phyloP scores from a whole-genome alignment of 2,329 filamentous ascomycete genomes.

The Dactylellina drechsleri region DNA sequence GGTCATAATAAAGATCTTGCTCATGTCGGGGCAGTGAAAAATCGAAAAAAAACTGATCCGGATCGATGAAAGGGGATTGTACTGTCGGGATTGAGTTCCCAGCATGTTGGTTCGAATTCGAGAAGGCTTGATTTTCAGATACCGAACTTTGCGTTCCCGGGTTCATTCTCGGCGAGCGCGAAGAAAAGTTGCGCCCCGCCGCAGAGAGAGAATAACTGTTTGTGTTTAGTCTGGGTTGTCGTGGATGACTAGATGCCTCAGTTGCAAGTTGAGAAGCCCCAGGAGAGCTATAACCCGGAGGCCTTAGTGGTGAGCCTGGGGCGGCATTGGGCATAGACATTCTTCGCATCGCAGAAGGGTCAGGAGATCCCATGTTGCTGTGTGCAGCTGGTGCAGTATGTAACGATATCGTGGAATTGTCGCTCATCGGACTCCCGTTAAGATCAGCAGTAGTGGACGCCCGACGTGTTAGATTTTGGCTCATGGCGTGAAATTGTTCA shows the following conservation, averaged over 20 bases:
- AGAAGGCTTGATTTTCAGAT: no score
- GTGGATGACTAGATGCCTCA: neutral
- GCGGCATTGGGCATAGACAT: conserved; percentile 7
- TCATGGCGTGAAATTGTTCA: conserved; percentile 29
- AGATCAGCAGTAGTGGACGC: neutral
- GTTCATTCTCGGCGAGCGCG: no score
- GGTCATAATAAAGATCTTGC: conserved; percentile 18
- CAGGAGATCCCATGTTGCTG: neutral
- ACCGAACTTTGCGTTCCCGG: no score
- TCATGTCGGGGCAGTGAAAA: conserved; percentile 25
- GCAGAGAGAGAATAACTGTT: neutral
- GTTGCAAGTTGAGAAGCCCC: neutral
- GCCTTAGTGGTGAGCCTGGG: conserved; percentile 1
- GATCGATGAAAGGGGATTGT: neutral
- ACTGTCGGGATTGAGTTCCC: neutral
- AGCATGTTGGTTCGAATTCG: no score
- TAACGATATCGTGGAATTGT: neutral
- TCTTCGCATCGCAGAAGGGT: neutral
- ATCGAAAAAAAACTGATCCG: conserved; percentile 21
- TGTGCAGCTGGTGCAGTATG: neutral
- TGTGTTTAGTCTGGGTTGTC: neutral
- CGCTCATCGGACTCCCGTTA: conserved; percentile 19
- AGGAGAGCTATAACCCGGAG: neutral
- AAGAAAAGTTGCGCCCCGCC: no score
- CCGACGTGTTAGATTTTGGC: conserved; percentile 5